Base-by-base conservation (phyloP, 192 early-diverging fungal genomes). In the Rhizophagus clarus region DNA sequence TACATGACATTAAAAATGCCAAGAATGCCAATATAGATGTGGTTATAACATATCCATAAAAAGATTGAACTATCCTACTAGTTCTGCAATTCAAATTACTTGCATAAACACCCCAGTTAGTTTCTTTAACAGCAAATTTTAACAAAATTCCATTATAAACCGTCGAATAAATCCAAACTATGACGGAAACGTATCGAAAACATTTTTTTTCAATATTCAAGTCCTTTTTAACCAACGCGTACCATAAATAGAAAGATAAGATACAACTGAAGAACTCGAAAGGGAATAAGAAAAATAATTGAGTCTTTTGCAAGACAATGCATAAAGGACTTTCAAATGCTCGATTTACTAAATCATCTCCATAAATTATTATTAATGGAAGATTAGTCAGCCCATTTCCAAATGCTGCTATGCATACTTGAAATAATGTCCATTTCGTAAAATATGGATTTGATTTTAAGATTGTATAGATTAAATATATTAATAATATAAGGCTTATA, bases 231-330 rank as follows among this genome's bases (percentile, higher is more conserved):
- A 34, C 22, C 8, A 76, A 62, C 4, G 74, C 49, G n/a, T 76
- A 62, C 74, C 74, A 76, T n/a, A 76, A 34, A 62, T 76, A 76
- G 63, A 76, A 76, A 24, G 56, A 29, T 31, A 67, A 17, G 12
- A 17, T 28, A 12, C 12, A 14, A 32, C 17, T 17, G 15, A 67
- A 67, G 6, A 67, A 31, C 8, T 31, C 24, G 2, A 67, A 26
- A 15, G 24, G 64, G 8, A 11, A 67, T 31, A 31, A 11, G 28
- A 31, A 67, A 67, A 2, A 67, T 26, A 26, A 26, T 67, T 26
- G 14, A 31, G 31, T 0, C 31, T 32, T 26, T 20, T 67, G 28
- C 4, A 31, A 6, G 3, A 67, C 31, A 9, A 29, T 67, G 6
- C 64, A 67, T 29, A 28, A 67, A 32, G 64, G 64, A 11, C 0